Evolutionary conservation across 352 stramenopile genomes (phyloP), one percentile per base, ranked within the genome.

Genomic region (Phytophthora litchii): DNA sequence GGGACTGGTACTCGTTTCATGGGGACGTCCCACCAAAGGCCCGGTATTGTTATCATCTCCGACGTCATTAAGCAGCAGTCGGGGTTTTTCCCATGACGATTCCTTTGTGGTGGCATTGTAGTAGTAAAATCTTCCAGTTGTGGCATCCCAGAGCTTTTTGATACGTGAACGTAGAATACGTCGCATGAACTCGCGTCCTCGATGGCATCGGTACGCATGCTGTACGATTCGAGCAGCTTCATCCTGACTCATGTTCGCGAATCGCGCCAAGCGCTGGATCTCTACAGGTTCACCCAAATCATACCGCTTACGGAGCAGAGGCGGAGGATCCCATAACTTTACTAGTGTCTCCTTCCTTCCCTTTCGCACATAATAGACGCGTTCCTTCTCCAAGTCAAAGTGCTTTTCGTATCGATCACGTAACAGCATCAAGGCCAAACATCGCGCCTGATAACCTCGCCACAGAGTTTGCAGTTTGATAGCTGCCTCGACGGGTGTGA

Each of bases 31-130:
- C 36, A 21, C 34, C 4, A 43, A 47, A 12, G 32, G 7, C 20
- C 72, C 44, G 1, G 70, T 13, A 0, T 51, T 52, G 16, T 71
- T 60, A n/a, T 71, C 51, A 20, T 51, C 49, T 31, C 60, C 40
- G 31, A 70, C 46, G 1, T 74, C 44, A 12, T 70, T 32, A 20
- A 69, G 54, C 13, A 89, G 60, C 7, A 86, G 35, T 49, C 59
- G 71, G 3, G 84, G 85, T 17, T 81, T 86, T n/a, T 86, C 64
- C 83, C 80, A 91, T 5, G 67, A 84, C 1, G 85, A 88, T 29
- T 86, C 61, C 27, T 89, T 83, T 6, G 83, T 92, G 40, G 82
- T 67, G 9, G 62, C 70, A 48, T 94, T 88, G 69, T 89, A 89
- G 68, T 89, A 94, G 58, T 84, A 94, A 41, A 64, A 76, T 32